These are phyloP conservation scores for Trichoderma sp. DNA, from an alignment of 2,329 filamentous ascomycete genomes.

Conservation along the genomic window DNA sequence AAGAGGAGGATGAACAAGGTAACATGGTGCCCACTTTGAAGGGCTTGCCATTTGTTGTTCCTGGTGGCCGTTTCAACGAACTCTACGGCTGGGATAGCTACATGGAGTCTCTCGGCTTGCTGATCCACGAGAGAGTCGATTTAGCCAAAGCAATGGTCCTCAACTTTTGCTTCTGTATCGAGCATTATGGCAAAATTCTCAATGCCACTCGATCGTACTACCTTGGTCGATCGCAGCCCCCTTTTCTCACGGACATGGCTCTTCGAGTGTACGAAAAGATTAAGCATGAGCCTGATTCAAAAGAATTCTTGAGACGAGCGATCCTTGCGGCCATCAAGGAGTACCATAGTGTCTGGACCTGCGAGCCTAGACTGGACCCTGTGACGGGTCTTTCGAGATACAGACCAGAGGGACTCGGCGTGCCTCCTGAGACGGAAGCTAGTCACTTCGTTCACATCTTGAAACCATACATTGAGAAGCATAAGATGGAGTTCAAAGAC, in stretches of 20 bases:
- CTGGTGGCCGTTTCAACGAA: slow-evolving; percentile 96
- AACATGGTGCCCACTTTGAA: slow-evolving; percentile 71
- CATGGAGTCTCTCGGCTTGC: slow-evolving; percentile 90
- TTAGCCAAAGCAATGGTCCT: slow-evolving; percentile 91
- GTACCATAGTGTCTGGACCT: slow-evolving; percentile 87
- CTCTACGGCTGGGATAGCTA: slow-evolving; percentile 99
- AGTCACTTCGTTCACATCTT: slow-evolving; percentile 84
- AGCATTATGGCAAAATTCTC: slow-evolving; percentile 97
- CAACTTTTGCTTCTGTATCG: slow-evolving; percentile 98
- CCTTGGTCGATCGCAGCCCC: slow-evolving; percentile 88
- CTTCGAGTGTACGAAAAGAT: slow-evolving; percentile 92
- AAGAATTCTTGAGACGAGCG: slow-evolving; percentile 77
- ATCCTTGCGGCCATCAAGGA: slow-evolving; percentile 95
- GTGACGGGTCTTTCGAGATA: slow-evolving; percentile 82
- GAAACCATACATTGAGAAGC: slow-evolving; percentile 78
- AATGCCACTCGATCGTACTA: slow-evolving; percentile 98
- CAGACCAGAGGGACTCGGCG: slow-evolving; percentile 77
- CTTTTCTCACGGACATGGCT: slow-evolving; percentile 97
- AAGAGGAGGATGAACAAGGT: slow-evolving; percentile 59
- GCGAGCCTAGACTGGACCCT: slow-evolving; percentile 74
- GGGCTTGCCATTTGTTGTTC: slow-evolving; percentile 94
- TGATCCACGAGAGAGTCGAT: slow-evolving; percentile 82
- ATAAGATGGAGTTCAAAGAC: slow-evolving; percentile 77
- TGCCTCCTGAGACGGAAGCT: slow-evolving; percentile 89
- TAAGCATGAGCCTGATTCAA: slow-evolving; percentile 76